Conservation (phyloP, 2,329 filamentous ascomycete species). For the Trichophyton schoenleinii region DNA sequence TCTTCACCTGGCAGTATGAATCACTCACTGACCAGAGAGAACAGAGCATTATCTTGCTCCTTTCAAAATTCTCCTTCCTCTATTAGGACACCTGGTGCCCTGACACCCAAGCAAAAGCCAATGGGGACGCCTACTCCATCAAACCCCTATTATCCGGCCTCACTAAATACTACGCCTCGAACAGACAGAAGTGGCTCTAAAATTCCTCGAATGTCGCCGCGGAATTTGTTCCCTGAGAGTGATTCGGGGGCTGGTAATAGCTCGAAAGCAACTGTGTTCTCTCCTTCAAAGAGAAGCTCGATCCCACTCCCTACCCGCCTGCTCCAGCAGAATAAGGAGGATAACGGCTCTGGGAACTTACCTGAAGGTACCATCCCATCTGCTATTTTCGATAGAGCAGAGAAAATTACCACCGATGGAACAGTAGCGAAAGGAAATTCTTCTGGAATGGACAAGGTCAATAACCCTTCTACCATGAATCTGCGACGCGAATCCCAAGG, state of each 20-base stretch:
- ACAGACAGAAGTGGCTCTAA: conserved; percentile 3
- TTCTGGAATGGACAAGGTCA: neutral
- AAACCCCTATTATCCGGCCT: neutral
- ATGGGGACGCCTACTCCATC: neutral
- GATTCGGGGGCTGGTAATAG: neutral
- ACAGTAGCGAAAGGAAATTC: neutral
- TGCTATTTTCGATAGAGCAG: neutral
- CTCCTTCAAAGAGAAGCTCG: conserved; percentile 11
- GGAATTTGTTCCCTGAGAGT: neutral
- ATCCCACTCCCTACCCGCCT: conserved; percentile 13
- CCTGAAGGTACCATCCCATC: neutral
- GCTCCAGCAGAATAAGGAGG: conserved; percentile 7
- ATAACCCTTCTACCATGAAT: neutral
- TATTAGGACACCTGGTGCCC: neutral
- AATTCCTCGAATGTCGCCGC: conserved; percentile 13
- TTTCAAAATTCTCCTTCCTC: conserved; percentile 3
- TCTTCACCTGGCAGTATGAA: neutral
- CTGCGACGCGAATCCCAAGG: neutral
- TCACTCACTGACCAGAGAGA: neutral
- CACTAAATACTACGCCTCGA: neutral
- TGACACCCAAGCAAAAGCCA: neutral
- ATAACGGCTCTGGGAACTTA: neutral
- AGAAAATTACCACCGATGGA: neutral
- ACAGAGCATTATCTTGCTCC: conserved; percentile 8
- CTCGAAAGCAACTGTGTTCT: conserved; percentile 7